These are phyloP conservation scores for Seiridium unicorne DNA, from an alignment of 2,329 filamentous ascomycete species.

Conservation along the genomic window DNA sequence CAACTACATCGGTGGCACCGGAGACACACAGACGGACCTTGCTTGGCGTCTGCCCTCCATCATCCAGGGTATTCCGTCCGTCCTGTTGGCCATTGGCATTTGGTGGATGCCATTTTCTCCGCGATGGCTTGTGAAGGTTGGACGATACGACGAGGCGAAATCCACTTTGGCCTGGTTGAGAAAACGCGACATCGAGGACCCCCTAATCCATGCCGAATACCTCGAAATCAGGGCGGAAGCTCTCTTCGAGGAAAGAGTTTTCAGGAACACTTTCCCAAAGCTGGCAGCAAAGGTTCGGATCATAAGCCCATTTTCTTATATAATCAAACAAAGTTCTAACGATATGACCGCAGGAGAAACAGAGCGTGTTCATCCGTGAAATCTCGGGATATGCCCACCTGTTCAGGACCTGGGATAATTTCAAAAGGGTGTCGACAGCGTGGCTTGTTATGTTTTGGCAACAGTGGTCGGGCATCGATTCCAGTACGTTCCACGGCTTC, in stretches of 20 bases:
- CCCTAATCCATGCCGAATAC: conserved; percentile 48
- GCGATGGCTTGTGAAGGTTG: conserved; percentile 47
- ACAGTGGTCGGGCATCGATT: conserved; percentile 30
- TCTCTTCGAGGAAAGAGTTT: conserved; percentile 44
- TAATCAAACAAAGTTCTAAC: neutral
- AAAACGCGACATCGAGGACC: conserved; percentile 44
- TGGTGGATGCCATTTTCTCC: conserved; percentile 52
- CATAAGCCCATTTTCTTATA: neutral
- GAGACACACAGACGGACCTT: conserved; percentile 22
- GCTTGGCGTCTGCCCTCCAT: conserved; percentile 27
- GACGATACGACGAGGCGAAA: conserved; percentile 46
- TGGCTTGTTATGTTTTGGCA: conserved; percentile 57
- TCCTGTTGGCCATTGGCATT: conserved; percentile 27
- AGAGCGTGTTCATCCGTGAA: conserved; percentile 41
- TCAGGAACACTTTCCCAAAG: conserved; percentile 24
- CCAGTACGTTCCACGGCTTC: neutral
- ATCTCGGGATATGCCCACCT: conserved; percentile 47
- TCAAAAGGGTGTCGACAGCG: conserved; percentile 44
- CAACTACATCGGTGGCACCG: conserved; percentile 27
- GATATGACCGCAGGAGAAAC: conserved; percentile 18
- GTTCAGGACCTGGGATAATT: conserved; percentile 43
- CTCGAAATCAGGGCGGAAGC: conserved; percentile 51
- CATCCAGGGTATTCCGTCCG: conserved; percentile 24
- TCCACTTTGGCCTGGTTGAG: conserved; percentile 46
- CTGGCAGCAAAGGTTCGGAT: conserved; percentile 31